These are phyloP conservation scores for Kandelia obovata DNA, from an alignment of 345 rosid species.

Conservation along the genomic window DNA sequence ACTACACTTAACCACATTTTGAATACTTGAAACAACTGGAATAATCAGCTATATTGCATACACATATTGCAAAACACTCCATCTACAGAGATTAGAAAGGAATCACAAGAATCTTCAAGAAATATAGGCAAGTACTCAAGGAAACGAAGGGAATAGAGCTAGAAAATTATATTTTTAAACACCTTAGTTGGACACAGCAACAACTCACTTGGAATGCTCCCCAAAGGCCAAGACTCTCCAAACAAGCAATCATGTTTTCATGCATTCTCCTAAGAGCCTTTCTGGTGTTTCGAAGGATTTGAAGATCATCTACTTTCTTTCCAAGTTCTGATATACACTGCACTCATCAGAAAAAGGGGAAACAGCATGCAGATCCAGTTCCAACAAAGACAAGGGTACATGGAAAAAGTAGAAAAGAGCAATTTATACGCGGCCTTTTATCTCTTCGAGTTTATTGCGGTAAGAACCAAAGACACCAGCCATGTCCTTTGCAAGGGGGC, in stretches of 20 bases:
- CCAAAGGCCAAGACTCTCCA: slow-evolving; percentile 71
- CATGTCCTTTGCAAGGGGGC: slow-evolving; percentile 34
- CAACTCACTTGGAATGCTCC: slow-evolving; percentile 73
- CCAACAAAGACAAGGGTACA: slow-evolving; percentile 20
- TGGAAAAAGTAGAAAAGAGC: slow-evolving; percentile 1
- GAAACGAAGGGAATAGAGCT: not conserved
- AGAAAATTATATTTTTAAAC: not conserved
- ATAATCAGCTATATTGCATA: not conserved
- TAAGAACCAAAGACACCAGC: slow-evolving; percentile 30
- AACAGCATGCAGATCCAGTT: slow-evolving; percentile 20
- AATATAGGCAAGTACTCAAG: not conserved
- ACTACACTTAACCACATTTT: not conserved
- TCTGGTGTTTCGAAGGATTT: slow-evolving; percentile 48
- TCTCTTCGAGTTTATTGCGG: slow-evolving; percentile 41
- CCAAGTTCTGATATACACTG: slow-evolving; percentile 63
- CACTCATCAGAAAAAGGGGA: slow-evolving; percentile 26
- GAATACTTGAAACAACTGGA: not conserved
- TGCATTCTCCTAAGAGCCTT: slow-evolving; percentile 56
- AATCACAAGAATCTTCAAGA: not conserved
- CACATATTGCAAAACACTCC: too few relatives aligned
- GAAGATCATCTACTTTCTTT: slow-evolving; percentile 44
- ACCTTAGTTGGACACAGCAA: slow-evolving; percentile 14
- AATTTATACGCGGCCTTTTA: slow-evolving; percentile 53
- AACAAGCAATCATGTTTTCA: slow-evolving; percentile 58
- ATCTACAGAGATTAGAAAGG: too few relatives aligned